These are phyloP conservation scores for Postia placenta DNA, from an alignment of 768 basidiomycete genomes.

Conservation along the genomic window DNA sequence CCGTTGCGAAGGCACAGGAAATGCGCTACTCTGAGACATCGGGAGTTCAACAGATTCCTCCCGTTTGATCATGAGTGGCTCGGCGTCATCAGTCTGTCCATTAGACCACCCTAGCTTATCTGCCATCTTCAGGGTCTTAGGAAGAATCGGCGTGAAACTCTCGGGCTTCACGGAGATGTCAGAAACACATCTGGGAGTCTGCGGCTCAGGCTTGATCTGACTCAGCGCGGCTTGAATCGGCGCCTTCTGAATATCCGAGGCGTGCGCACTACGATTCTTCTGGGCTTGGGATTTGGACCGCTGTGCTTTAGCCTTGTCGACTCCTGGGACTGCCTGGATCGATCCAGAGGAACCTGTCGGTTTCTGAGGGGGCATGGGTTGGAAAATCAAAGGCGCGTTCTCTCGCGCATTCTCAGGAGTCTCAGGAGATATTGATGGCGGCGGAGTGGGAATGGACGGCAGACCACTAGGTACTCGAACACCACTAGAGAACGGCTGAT, in stretches of 20 bases:
- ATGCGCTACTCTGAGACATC: too few species aligned
- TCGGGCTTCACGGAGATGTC: slow-evolving; percentile 1
- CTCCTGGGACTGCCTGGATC: not conserved
- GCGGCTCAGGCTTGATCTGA: not conserved
- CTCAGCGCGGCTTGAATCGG: not conserved
- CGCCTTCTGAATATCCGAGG: not conserved
- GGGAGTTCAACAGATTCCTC: slow-evolving; percentile 3
- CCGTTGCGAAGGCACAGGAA: too few species aligned
- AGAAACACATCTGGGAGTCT: slow-evolving; percentile 2
- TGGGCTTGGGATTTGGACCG: not conserved
- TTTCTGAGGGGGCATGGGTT: not conserved
- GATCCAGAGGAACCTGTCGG: not conserved
- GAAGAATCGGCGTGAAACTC: not conserved
- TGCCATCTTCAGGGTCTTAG: not conserved
- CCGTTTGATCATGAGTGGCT: not conserved
- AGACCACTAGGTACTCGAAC: not conserved
- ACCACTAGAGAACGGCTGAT: not conserved
- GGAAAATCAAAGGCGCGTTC: not conserved
- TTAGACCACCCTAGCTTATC: not conserved
- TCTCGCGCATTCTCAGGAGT: not conserved
- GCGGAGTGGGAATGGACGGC: not conserved
- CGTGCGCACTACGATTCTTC: not conserved
- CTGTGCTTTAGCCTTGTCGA: not conserved
- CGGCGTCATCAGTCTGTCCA: not conserved
- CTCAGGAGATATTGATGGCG: not conserved